These are phyloP conservation scores for Yarrowia porcina DNA, from an alignment of 805 yeast genomes.

Conservation along the genomic window DNA sequence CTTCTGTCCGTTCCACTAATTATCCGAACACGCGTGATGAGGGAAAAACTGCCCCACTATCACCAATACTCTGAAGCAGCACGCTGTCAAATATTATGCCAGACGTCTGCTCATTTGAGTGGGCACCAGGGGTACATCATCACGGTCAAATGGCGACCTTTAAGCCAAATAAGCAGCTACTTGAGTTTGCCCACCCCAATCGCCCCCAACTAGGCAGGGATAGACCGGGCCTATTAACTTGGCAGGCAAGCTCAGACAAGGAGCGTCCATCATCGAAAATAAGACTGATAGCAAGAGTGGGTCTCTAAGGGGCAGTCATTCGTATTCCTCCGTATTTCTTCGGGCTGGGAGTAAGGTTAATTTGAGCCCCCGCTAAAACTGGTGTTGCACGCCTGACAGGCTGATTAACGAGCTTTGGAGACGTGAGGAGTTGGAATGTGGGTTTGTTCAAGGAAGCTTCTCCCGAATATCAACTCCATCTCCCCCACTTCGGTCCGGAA, in stretches of 20 bases:
- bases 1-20: too few relatives aligned
- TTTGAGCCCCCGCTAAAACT: background rate
- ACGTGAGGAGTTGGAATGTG: background rate
- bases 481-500: too few relatives aligned
- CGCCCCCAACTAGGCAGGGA: background rate
- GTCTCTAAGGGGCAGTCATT: background rate
- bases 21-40: too few relatives aligned
- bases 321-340: background rate
- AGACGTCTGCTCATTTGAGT: background rate
- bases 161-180: constrained; percentile 11
- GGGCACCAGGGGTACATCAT: constrained; percentile 12
- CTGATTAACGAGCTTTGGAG: too few relatives aligned
- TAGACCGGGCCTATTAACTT: background rate
- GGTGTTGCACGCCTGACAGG: background rate
- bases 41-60: too few relatives aligned
- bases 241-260: background rate
- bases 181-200: background rate
- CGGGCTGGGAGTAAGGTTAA: background rate
- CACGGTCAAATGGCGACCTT: background rate
- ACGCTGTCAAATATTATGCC: background rate
- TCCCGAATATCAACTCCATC: too few relatives aligned
- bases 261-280: background rate
- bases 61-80: background rate
- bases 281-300: background rate
- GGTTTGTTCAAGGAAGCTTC: too few relatives aligned